Evolutionary conservation across 2,329 filamentous ascomycete species (phyloP), one percentile per base, ranked within the genome.

Genomic region (Penicillium decumbens): DNA sequence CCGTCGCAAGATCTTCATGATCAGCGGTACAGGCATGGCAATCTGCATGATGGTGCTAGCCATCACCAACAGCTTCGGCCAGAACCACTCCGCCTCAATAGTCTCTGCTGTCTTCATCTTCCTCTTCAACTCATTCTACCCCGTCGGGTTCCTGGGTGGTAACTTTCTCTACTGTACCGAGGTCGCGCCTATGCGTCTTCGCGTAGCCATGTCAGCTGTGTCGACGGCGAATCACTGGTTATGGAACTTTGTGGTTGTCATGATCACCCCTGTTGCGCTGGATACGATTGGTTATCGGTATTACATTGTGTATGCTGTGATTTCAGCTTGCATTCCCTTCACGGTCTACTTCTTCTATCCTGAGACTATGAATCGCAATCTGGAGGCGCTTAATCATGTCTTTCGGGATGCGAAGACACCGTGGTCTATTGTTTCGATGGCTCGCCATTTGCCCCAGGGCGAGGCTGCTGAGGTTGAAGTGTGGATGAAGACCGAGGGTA

Each of bases 41-140:
- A 61, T 68, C 18, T 81, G 78, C 64, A 81, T 82, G 79, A 58
- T 75, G 13, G 76, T 87, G 30, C 60, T 77, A 4, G 66, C 72
- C 4, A 61, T 73, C 39, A 67, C 59, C 12, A 70, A 54, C 43
- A 66, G 65, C 28, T 73, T 68, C 45, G 51, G 65, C 20, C 59
- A 47, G 5, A 59, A 58, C 42, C 37, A 47, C 25, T 47, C 25
- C 1, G 53, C 49, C 1, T 57, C 59, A 1, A 43, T 59, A 12
- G 48, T 55, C 0, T 60, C 56, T 1, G 59, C 56, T 0, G 50
- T 53, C 12, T 60, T 61, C 42, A 57, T 60, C 38, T 59, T 58
- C 50, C 45, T 59, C 6, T 61, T 61, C 54, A 59, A 61, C 41
- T 46, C 49, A 6, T 57, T 61, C 54, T 61, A 60, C 33, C 54